Evolutionary conservation across 768 basidiomycete species (phyloP), one percentile per base, ranked within the genome.

Genomic region (Suillus paluster): DNA sequence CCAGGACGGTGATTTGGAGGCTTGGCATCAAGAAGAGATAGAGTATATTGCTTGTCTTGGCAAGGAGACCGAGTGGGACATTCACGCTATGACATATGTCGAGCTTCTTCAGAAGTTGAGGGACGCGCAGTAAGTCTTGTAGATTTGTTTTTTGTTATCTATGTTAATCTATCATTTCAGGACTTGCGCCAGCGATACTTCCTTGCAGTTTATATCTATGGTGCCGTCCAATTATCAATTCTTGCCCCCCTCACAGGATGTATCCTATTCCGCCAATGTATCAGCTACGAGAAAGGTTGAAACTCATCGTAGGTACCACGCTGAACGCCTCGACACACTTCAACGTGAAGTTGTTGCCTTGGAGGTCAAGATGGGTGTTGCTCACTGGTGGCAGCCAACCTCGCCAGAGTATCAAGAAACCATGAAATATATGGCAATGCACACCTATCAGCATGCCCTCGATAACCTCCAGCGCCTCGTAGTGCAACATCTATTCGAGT

Each of bases 401-500:
- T 38, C 14, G 11, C 36, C 36, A 38, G 36, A 38, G 14, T 38
- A 38, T 38, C 36, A 38, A 38, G 36, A 11, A 12, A 38, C 36
- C 36, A 11, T 38, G 14, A 38, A 38, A 12, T 38, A 38, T 12
- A 38, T 38, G 36, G 11, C 36, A 12, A 38, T 12, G 11, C 36
- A 38, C 14, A 38, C 11, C 11, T 38, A 38, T 38, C 36, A 38
- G 36, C 12, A 48, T 9, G 77, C 76, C 0, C 69, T 81, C 1
- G 68, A 77, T 19, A 64, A 68, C 23, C 64, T 81, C 0, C 74
- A 79, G 53, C 36, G 64, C 30, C 74, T 80, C 21, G 73, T 75
- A 6, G 64, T 78, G 0, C 73, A 73, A 62, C 70, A 70, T 3
- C 64, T 80, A 3, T 78, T 80, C 63, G 78, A 80, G 64, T 68